Conservation (phyloP, 805 yeast species). For the Kuraishia piskuri region DNA sequence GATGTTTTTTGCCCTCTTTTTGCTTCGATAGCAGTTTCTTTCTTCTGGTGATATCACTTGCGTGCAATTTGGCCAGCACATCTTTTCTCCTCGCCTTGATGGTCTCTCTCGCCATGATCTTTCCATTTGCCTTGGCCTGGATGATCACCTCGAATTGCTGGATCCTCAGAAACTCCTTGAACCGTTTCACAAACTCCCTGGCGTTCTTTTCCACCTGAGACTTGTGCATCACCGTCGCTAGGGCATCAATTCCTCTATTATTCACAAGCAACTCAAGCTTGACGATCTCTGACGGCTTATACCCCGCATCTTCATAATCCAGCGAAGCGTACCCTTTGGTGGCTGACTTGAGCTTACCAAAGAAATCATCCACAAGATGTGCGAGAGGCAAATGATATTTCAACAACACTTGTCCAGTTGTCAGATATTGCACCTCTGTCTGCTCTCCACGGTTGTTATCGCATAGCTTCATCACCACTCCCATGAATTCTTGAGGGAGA, state of each 20-base stretch:
- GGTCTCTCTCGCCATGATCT: conserved; percentile 84
- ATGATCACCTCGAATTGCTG: conserved; percentile 90
- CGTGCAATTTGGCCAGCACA: conserved; percentile 89
- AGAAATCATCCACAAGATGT: conserved; percentile 89
- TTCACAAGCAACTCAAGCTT: conserved; percentile 86
- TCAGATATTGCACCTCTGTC: conserved; percentile 64
- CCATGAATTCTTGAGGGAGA: conserved; percentile 82
- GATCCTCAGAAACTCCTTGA: conserved; percentile 68
- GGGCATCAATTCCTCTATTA: conserved; percentile 84
- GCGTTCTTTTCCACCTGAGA: conserved; percentile 70
- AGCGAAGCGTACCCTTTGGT: conserved; percentile 91
- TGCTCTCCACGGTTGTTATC: conserved; percentile 81
- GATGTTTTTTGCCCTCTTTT: conserved; percentile 84
- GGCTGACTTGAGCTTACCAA: conserved; percentile 83
- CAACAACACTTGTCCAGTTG: conserved; percentile 73
- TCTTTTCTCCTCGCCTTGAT: conserved; percentile 91
- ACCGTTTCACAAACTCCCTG: conserved; percentile 72
- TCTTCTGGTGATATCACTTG: conserved; percentile 84
- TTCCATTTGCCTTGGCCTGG: conserved; percentile 78
- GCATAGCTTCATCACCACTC: conserved; percentile 79
- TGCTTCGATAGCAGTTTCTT: conserved; percentile 83
- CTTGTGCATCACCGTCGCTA: conserved; percentile 83
- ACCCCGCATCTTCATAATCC: conserved; percentile 93
- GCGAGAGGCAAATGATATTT: conserved; percentile 81
- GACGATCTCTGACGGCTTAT: conserved; percentile 68